These are phyloP conservation scores for Erysimum cheiri DNA, from an alignment of 441 rosid species.

Conservation along the genomic window DNA sequence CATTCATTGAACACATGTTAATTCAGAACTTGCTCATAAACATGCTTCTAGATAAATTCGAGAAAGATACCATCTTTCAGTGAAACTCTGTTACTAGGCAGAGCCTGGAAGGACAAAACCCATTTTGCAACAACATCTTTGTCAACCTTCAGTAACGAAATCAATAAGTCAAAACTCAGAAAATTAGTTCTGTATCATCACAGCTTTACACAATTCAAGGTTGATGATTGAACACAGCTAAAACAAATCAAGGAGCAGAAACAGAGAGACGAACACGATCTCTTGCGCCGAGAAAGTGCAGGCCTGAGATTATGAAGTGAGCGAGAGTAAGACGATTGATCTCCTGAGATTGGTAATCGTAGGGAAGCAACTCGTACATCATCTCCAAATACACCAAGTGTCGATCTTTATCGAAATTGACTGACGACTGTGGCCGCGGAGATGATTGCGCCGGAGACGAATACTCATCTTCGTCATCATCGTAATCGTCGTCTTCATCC, in stretches of 20 bases:
- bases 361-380: conserved; percentile 83
- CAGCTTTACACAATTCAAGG: too few species aligned
- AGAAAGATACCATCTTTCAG: conserved; percentile 56
- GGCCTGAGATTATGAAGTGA: conserved; percentile 84
- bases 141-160: conserved; percentile 60
- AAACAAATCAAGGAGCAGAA: background rate
- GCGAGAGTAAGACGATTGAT: conserved; percentile 90
- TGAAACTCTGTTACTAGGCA: conserved; percentile 54
- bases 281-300: conserved; percentile 70
- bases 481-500: conserved; percentile 29
- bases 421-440: conserved; percentile 32
- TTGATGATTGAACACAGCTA: background rate
- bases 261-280: conserved; percentile 52
- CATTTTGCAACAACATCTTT: conserved; percentile 67
- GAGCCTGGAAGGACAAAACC: conserved; percentile 85
- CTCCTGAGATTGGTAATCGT: conserved; percentile 81
- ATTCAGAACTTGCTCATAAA: background rate
- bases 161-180: background rate
- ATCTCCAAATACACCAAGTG: conserved; percentile 72
- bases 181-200: background rate
- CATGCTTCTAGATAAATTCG: conserved; percentile 13
- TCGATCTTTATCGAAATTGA: conserved; percentile 58
- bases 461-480: conserved; percentile 39
- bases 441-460: conserved; percentile 36
- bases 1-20: background rate